Conservation (phyloP, 345 rosid species). For the Zanthoxylum bungeanum region DNA sequence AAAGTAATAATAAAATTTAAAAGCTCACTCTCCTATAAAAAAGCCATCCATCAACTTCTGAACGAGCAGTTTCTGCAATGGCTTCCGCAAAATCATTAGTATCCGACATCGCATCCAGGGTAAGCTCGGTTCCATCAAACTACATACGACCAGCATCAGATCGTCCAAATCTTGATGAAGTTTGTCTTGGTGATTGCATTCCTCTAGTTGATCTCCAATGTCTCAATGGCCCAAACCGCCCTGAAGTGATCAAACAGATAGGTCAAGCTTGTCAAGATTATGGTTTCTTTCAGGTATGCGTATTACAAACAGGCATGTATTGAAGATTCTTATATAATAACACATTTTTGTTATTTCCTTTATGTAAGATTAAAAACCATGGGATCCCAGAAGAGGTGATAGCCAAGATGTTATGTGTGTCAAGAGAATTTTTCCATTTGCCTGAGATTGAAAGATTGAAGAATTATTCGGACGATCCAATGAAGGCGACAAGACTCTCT, state of each 20-base stretch:
- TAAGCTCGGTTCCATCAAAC: constrained; percentile 21
- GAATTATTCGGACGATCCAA: constrained; percentile 34
- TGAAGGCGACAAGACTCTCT: constrained; percentile 32
- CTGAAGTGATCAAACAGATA: constrained; percentile 14
- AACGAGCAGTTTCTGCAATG: too few relatives aligned
- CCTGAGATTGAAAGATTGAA: constrained; percentile 40
- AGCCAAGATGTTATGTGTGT: constrained; percentile 14
- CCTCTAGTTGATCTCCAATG: constrained; percentile 33
- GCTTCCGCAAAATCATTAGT: too few relatives aligned
- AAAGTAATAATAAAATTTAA: too few relatives aligned
- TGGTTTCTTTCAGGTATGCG: constrained; percentile 53
- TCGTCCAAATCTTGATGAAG: constrained; percentile 32
- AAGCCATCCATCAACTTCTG: too few relatives aligned
- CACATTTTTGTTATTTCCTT: background rate
- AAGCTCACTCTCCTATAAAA: too few relatives aligned
- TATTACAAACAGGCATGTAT: background rate
- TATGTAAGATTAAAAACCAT: constrained; percentile 36
- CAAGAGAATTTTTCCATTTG: constrained; percentile 30
- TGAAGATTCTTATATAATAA: background rate
- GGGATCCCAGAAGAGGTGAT: constrained; percentile 24
- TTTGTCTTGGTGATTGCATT: constrained; percentile 15
- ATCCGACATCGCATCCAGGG: too few relatives aligned
- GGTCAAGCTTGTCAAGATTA: constrained; percentile 28
- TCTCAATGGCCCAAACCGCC: constrained; percentile 22
- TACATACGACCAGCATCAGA: constrained; percentile 31